Evolutionary conservation across 2,329 filamentous ascomycete species (phyloP).

Genomic region (Neopestalotiopsis sp.): DNA sequence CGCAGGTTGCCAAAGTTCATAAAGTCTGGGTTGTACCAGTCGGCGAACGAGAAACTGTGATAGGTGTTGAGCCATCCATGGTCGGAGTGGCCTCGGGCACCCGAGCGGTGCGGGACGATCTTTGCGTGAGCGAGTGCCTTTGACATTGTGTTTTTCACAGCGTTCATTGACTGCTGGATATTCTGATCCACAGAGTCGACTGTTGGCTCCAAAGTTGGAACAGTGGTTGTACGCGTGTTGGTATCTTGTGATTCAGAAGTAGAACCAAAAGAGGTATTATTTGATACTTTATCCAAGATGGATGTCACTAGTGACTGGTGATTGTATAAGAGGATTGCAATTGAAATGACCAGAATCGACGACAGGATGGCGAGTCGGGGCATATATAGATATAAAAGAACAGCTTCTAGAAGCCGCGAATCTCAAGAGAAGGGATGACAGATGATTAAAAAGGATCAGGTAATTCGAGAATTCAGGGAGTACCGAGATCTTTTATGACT

Average conservation of each 20-base stretch:
- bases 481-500: constrained; percentile 15
- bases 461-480: constrained; percentile 10
- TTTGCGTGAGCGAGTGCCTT: constrained; percentile 70
- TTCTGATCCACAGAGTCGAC: constrained; percentile 19
- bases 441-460: constrained; percentile 23
- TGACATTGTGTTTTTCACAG: constrained; percentile 59
- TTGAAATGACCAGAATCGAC: constrained; percentile 32
- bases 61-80: constrained; percentile 89
- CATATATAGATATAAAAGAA: constrained; percentile 36
- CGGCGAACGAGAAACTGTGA: constrained; percentile 85
- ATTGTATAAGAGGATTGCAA: constrained; percentile 36
- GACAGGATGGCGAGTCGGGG: constrained; percentile 29
- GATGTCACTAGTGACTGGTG: constrained; percentile 25
- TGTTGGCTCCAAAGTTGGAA: constrained; percentile 4
- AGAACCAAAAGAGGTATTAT: constrained; percentile 5
- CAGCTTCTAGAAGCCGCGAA: constrained; percentile 22
- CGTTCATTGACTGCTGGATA: constrained; percentile 39
- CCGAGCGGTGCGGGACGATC: constrained; percentile 76
- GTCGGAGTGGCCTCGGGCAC: constrained; percentile 74
- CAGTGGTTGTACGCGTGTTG: too few relatives aligned
- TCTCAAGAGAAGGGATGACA: constrained; percentile 22
- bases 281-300: constrained; percentile 19
- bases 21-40: constrained; percentile 70
- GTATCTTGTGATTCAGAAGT: constrained; percentile 3
- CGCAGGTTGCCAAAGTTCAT: constrained; percentile 76